A percentile compares a stretch with the other conserved stretches of the same genome.
Conservation (phyloP, 1,284 basidiomycete species). For the Sanghuangporus weigelae region DNA sequence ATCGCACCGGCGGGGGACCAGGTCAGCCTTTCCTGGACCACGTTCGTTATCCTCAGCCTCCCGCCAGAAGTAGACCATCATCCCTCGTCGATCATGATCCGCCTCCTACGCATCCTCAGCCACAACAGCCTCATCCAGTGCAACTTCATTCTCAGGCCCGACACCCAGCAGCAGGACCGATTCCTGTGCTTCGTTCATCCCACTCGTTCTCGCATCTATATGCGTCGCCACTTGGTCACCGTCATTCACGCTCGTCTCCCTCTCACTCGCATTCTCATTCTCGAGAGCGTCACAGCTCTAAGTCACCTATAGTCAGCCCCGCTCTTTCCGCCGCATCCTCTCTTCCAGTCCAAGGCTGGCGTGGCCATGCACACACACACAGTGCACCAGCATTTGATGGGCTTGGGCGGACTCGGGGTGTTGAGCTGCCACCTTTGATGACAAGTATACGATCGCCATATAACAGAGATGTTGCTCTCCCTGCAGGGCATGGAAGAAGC, state of each 20-base stretch:
- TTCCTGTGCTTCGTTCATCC: background rate
- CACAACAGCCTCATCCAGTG: background rate
- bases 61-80: background rate
- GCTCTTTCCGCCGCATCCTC: background rate
- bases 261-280: background rate
- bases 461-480: background rate
- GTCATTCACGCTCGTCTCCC: background rate
- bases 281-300: background rate
- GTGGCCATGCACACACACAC: conserved; percentile 14
- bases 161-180: background rate
- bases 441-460: background rate
- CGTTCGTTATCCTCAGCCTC: background rate
- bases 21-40: background rate
- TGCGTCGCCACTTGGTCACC: background rate
- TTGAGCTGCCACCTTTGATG: background rate
- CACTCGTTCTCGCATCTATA: background rate
- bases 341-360: conserved; percentile 1
- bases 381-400: conserved; percentile 12
- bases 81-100: background rate
- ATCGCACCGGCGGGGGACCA: background rate
- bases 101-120: background rate
- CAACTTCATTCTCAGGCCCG: background rate
- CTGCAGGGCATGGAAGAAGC: conserved; percentile 3
- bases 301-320: background rate
- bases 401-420: background rate